phyloP scores from a whole-genome alignment of 78 protist species.

The Monosiga brevicollis region DNA sequence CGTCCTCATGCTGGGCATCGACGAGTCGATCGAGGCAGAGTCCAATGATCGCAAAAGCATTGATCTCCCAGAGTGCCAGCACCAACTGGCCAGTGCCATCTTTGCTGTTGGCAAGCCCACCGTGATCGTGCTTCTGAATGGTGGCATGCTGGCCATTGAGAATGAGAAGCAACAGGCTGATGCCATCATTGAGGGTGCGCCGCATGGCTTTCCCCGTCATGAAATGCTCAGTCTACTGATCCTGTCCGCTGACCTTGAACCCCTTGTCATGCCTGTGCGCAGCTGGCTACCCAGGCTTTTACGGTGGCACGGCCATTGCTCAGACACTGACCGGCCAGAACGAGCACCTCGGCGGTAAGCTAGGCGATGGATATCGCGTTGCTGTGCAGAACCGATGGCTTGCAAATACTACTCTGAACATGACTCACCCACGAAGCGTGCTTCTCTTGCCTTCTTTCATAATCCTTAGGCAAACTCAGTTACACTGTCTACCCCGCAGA shows the following conservation, averaged over 20 bases:
- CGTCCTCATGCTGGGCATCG: conserved; percentile 19
- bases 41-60: conserved; percentile 10
- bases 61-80: conserved; percentile 26
- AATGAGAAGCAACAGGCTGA: not conserved
- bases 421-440: no score
- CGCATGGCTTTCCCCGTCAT: no score
- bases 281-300: conserved; percentile 33
- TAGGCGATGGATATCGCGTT: no score
- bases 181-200: conserved; percentile 21
- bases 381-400: no score
- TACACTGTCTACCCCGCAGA: conserved; percentile 27
- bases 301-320: conserved; percentile 39
- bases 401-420: no score
- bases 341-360: conserved; percentile 19
- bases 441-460: no score
- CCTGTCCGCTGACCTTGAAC: no score
- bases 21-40: conserved; percentile 18
- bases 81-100: not conserved
- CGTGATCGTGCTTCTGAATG: conserved; percentile 24
- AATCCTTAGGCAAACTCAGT: no score
- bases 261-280: no score
- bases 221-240: no score
- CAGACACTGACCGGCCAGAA: conserved; percentile 20
- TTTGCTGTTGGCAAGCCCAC: conserved; percentile 5
- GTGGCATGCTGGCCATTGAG: conserved; percentile 34